phyloP scores from a whole-genome alignment of 2,329 filamentous ascomycete species.

The Ilyonectria robusta region DNA sequence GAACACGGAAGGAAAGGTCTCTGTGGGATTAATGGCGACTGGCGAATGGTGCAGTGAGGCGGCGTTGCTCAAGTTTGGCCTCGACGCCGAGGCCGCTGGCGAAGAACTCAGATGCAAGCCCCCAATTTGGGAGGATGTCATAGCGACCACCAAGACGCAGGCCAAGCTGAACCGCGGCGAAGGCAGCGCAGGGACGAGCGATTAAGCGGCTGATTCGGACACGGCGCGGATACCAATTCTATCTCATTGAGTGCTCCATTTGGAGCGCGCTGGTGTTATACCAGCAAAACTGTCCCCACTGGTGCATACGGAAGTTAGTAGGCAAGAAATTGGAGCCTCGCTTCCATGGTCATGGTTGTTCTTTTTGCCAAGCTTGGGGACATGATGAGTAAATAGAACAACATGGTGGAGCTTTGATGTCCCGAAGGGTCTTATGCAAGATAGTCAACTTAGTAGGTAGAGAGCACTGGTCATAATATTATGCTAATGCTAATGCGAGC shows the following conservation, averaged over 20 bases:
- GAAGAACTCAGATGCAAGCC: slow-evolving; percentile 13
- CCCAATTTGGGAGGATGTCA: slow-evolving; percentile 25
- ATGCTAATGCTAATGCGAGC: no score
- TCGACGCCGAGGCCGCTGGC: slow-evolving; percentile 61
- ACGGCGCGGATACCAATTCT: neutral
- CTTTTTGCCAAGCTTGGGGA: no score
- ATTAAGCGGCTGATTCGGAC: slow-evolving; percentile 1
- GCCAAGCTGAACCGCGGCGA: slow-evolving; percentile 9
- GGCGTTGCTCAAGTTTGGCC: slow-evolving; percentile 62
- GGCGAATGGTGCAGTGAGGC: slow-evolving; percentile 69
- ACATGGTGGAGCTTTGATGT: no score
- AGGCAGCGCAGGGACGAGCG: neutral
- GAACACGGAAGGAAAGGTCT: slow-evolving; percentile 58
- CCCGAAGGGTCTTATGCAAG: no score
- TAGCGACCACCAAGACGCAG: slow-evolving; percentile 13
- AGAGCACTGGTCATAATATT: no score
- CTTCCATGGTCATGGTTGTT: no score
- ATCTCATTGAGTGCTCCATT: neutral
- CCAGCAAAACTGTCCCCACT: no score
- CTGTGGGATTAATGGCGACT: slow-evolving; percentile 68
- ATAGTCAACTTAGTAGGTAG: no score
- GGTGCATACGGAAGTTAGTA: no score
- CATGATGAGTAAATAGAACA: no score
- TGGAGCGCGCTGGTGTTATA: neutral
- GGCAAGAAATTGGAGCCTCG: no score